These are phyloP conservation scores for Xerocomus spinulosus DNA, from an alignment of 768 basidiomycete species.

Conservation along the genomic window DNA sequence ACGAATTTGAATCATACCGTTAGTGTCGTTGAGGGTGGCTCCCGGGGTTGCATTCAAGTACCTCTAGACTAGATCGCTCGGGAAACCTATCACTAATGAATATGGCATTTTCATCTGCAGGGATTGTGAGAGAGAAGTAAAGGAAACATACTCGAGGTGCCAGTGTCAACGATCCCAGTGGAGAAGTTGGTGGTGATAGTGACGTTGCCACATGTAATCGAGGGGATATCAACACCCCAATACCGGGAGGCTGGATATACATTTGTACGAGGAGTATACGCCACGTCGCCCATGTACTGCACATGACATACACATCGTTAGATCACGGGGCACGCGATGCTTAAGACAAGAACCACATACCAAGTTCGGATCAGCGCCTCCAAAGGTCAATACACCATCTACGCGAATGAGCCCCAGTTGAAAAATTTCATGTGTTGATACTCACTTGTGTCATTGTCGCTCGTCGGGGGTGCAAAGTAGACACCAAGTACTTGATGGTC, in stretches of 20 bases:
- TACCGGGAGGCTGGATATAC: slow-evolving; percentile 13
- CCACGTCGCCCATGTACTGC: slow-evolving; percentile 17
- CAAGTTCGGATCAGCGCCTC: slow-evolving; percentile 12
- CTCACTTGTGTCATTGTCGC: slow-evolving; percentile 12
- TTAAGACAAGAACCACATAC: slow-evolving; percentile 1
- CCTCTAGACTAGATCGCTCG: no score
- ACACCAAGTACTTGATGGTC: slow-evolving; percentile 12
- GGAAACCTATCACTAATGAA: no score
- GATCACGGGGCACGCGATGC: background rate
- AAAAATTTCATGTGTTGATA: background rate
- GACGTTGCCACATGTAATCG: slow-evolving; percentile 5
- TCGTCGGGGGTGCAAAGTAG: slow-evolving; percentile 18
- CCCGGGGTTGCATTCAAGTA: no score
- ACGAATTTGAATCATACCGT: no score
- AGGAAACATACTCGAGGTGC: slow-evolving; percentile 18
- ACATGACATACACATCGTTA: background rate
- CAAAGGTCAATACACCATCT: slow-evolving; percentile 16
- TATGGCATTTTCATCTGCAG: no score
- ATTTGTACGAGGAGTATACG: slow-evolving; percentile 18
- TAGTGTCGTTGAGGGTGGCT: no score
- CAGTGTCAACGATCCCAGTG: slow-evolving; percentile 26
- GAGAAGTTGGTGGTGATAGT: slow-evolving; percentile 9
- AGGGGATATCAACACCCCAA: slow-evolving; percentile 26
- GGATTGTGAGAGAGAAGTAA: background rate
- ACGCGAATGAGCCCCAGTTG: background rate